phyloP scores from a whole-genome alignment of 2,329 filamentous ascomycete genomes.

The Paramyrothecium sp. region DNA sequence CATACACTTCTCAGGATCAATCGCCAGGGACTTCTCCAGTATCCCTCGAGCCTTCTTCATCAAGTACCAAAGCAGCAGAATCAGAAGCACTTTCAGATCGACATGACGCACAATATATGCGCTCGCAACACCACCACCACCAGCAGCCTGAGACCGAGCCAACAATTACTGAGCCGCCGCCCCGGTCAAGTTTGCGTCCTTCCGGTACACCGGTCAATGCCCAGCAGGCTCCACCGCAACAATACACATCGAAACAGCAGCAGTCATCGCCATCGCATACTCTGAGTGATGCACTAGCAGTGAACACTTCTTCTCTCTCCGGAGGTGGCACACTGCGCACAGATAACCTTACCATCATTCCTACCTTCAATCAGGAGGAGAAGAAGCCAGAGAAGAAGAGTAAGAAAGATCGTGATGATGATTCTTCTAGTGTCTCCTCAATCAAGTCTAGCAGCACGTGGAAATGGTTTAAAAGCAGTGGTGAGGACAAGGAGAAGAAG shows the following conservation, averaged over 20 bases:
- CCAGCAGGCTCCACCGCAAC: constrained; percentile 19
- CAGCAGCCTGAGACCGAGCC: constrained; percentile 15
- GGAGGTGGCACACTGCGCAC: constrained; percentile 67
- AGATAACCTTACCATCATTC: constrained; percentile 77
- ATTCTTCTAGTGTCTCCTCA: constrained; percentile 53
- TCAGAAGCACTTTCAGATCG: neutral
- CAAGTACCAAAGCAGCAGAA: neutral
- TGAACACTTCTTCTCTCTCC: constrained; percentile 62
- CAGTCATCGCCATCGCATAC: constrained; percentile 17
- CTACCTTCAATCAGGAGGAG: constrained; percentile 68
- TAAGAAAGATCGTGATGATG: constrained; percentile 70
- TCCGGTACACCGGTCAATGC: constrained; percentile 13
- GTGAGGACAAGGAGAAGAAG: constrained; percentile 63
- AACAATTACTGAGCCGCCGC: constrained; percentile 39
- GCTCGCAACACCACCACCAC: constrained; percentile 10
- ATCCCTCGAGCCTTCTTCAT: neutral
- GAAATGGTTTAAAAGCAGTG: constrained; percentile 79
- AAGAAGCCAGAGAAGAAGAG: constrained; percentile 72
- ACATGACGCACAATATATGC: neutral
- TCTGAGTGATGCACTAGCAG: constrained; percentile 24
- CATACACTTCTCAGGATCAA: constrained; percentile 27
- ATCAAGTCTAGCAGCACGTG: constrained; percentile 69
- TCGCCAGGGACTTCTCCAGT: constrained; percentile 7
- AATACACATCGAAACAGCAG: constrained; percentile 23
- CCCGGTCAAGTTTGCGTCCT: constrained; percentile 34